Base-by-base conservation (phyloP, 139 green algal genomes). In the Chlorella sp. region DNA sequence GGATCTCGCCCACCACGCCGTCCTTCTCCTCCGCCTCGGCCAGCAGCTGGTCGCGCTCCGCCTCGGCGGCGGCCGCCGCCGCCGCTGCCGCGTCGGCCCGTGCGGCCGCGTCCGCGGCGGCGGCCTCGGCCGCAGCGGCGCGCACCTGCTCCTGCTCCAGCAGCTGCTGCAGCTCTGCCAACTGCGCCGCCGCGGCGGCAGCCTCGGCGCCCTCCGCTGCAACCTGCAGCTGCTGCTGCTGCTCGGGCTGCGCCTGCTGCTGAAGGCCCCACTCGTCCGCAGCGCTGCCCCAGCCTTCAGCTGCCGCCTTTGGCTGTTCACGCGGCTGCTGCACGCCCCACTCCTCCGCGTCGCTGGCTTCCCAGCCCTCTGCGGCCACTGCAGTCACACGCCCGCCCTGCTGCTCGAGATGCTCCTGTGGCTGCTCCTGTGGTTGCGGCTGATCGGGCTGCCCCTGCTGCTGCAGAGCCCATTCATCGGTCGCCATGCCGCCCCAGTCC, bases 1-100 rank as follows among this genome's bases (percentile, higher is more conserved):
- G 58, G 36, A 38, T 31, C 33, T 4, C 46, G n/a, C 15, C 48
- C 62, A 59, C 67, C 70, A 74, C 69, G 62, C 42, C 38, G 53
- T 29, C n/a, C 61, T 69, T 42, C 41, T 77, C 21, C 71, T 58
- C 38, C n/a, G 76, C 62, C 69, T 77, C 61, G 38, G 53, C n/a
- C 38, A 42, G 31, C 62, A 68, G 50, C 7, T 67, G 41, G 25
- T 71, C 45, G 23, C 61, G 60, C 36, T 71, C 60, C 1, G 60
- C 61, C 35, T 78, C 72, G 45, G 71, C 36, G 35, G 60, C 72
- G 3, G 72, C 72, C 7, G 64, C 45, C 9, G 64, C 29, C 27
- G 42, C 25, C 41, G 53, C 64, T 23, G 64, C 64, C 2, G n/a
- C 42, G n/a, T 41, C 29, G 42, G n/a, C n/a, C n/a, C n/a, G 59